Base-by-base conservation (phyloP, 1,284 basidiomycete genomes). In the Leccinum fallax region DNA sequence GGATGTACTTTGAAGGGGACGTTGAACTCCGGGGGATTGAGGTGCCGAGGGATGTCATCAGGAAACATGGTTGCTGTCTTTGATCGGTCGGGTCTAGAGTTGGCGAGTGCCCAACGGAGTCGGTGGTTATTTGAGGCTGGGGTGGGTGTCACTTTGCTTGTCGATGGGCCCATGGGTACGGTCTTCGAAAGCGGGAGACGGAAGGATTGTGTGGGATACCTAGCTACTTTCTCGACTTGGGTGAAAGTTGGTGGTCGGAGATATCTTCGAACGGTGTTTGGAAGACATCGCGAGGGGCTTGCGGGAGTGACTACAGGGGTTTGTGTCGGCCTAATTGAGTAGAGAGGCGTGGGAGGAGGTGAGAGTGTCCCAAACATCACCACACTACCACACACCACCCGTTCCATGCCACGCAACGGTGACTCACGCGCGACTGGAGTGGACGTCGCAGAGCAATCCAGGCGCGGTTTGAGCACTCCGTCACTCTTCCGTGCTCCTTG, bases 21-120 rank as follows among this genome's bases (percentile, higher is more conserved):
- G 5, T 28, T 11, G 16, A 8, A 40, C 26, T 58, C 34, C 26
- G 54, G 55, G 38, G 53, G 5, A 28, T 1, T 57, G 46, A 38
- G 16, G 40, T 51, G 7, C 16, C 4, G 15, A 60, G 16, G 32
- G 61, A 63, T 66, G 21, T 24, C 28, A 10, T 56, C 32, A 8
- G 5, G 55, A 26, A 53, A 57, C 46, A 46, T 16, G 2, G 40
- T n/a, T 6, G 21, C 1, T 6, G 15, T 9, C n/a, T 46, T 36
- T n/a, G 21, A 48, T 55, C 34, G 5, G 43, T 58, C 30, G 21
- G 24, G 48, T 49, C 13, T 21, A 57, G 34, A 26, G 2, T n/a
- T 55, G 32, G 28, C 7, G 15, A 46, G 19, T 32, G 32, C 53
- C 19, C 32, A 11, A 15, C 4, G 26, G 5, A 4, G 56, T 21